Base-by-base conservation (phyloP, 2,329 filamentous ascomycete species). In the Stagonosporopsis rhizophila region DNA sequence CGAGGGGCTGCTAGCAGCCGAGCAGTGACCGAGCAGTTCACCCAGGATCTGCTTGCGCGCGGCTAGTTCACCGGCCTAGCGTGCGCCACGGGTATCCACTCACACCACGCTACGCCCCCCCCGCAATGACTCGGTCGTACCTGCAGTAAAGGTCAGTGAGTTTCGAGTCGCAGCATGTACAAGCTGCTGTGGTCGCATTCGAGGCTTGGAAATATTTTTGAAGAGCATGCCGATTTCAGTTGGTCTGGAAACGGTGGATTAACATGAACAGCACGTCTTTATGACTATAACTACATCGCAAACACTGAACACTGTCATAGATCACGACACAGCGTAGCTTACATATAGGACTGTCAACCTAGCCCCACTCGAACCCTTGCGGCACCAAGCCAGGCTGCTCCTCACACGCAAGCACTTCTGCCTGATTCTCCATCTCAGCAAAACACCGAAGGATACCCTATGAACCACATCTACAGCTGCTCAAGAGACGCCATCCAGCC, bases 31-130 rank as follows among this genome's bases (percentile, higher is more conserved):
- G 23, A 48, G 30, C 32, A 22, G 45, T 55, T 55, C 52, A 49
- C 40, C 44, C 17, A 34, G 30, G 45, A 49, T 45, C 45, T 44
- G 27, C 52, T 49, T 44, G 40, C 27, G 40, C 20, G 34, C 45
- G 45, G 40, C 40, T 55, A 55, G 52, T 27, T 47, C 34, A 35
- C 39, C 27, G 25, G 34, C 27, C 23, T 55, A 55, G 52, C 52
- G 52, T 25, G 37, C 40, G 52, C 52, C 45, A 55, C 52, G 20
- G 19, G 40, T 49, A 46, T 28, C 52, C 52, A 55, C 52, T 40
- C 32, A 4, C 25, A 44, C 38, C 14, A 49, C 45, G 40, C 52
- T 50, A 49, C 40, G 52, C 45, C 45, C 45, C 52, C 45, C 45
- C 52, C 52, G 52, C 52, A 35, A 19, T 28, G 27, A 55, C 27